Percentiles rank a stretch among this genome's conserved stretches.
Conservation (phyloP, 345 rosid species). For the Luvunga scandens region DNA sequence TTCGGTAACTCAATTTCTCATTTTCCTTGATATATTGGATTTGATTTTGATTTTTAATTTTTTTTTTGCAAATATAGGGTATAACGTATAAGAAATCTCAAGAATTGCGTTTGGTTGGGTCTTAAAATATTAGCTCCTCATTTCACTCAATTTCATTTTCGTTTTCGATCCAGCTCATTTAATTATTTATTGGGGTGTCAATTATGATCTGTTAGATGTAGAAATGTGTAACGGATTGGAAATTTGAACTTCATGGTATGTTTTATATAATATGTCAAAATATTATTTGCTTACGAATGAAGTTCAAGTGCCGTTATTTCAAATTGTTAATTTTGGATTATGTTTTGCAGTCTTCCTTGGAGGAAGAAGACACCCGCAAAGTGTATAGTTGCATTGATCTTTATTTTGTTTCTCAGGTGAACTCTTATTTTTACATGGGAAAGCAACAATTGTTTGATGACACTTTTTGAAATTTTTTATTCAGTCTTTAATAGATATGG, state of each 20-base stretch:
- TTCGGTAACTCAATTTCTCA: conserved; percentile 45
- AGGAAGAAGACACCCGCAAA: conserved; percentile 66
- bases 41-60: too few species aligned
- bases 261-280: too few species aligned
- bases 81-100: not conserved
- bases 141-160: not conserved
- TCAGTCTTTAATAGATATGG: not conserved
- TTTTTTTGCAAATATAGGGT: not conserved
- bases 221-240: not conserved
- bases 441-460: not conserved
- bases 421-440: not conserved
- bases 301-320: not conserved
- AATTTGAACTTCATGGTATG: not conserved
- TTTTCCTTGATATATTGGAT: not conserved
- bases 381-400: conserved; percentile 76
- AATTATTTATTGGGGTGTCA: not conserved
- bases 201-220: not conserved
- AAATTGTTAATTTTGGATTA: not conserved
- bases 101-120: not conserved
- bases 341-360: conserved; percentile 73
- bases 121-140: not conserved
- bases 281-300: not conserved
- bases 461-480: not conserved
- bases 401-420: conserved; percentile 88
- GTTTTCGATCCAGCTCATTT: not conserved